Evolutionary conservation across 495 filamentous ascomycete genomes (phyloP).

Genomic region (Tuber umbilicatum): DNA sequence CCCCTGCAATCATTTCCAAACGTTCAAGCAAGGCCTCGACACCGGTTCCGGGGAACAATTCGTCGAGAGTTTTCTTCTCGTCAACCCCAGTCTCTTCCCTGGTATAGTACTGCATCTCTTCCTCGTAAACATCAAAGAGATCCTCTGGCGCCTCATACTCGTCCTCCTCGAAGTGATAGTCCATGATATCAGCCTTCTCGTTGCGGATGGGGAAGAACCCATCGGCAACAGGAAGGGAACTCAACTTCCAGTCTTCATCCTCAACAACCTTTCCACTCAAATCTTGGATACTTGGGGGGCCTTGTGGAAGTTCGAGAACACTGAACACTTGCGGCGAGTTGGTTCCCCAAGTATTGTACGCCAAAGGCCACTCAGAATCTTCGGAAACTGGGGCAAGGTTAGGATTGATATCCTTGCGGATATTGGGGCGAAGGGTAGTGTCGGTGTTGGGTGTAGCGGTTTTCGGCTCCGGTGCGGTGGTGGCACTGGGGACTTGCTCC

Average conservation of each 20-base stretch:
- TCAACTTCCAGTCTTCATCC: constrained; percentile 30
- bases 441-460: constrained; percentile 3
- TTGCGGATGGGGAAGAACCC: constrained; percentile 38
- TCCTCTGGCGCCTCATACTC: constrained; percentile 39
- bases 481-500: constrained; percentile 32
- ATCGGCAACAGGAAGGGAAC: constrained; percentile 37
- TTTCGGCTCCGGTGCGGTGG: constrained; percentile 30
- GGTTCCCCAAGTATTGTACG: constrained; percentile 44
- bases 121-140: constrained; percentile 36
- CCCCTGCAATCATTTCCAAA: constrained; percentile 39
- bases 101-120: constrained; percentile 25
- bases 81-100: constrained; percentile 26
- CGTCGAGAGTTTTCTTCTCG: constrained; percentile 31
- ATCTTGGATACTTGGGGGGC: constrained; percentile 58
- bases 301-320: constrained; percentile 66
- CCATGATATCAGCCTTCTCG: constrained; percentile 23
- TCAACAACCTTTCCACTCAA: constrained; percentile 59
- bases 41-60: constrained; percentile 39
- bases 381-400: constrained; percentile 45
- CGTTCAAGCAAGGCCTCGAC: constrained; percentile 39
- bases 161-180: constrained; percentile 36
- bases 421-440: constrained; percentile 34
- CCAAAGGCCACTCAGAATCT: constrained; percentile 38
- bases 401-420: constrained; percentile 59
- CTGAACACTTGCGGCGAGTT: constrained; percentile 73